A percentile compares a stretch with the other conserved stretches of the same genome.
These are phyloP conservation scores for Akanthomyces dipterigenus DNA, from an alignment of 2,329 filamentous ascomycete species.

Conservation along the genomic window DNA sequence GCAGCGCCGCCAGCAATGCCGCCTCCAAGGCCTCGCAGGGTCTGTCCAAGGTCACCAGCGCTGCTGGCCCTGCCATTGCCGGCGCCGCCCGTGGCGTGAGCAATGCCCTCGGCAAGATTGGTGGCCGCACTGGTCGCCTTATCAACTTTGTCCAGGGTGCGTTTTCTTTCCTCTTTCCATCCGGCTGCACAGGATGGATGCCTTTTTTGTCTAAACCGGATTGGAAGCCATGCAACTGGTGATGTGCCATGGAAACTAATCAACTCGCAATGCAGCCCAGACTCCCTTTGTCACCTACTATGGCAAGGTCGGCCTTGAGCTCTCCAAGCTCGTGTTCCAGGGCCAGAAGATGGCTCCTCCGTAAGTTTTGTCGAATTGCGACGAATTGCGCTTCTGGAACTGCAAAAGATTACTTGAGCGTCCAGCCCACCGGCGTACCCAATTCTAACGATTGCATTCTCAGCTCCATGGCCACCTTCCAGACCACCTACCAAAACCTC, in stretches of 20 bases:
- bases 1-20: conserved; percentile 35
- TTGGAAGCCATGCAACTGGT: not conserved
- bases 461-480: conserved; percentile 75
- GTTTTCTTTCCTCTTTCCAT: conserved; percentile 3
- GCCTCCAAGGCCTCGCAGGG: conserved; percentile 63
- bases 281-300: conserved; percentile 88
- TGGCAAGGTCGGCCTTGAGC: conserved; percentile 78
- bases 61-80: conserved; percentile 70
- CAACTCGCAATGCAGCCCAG: conserved; percentile 51
- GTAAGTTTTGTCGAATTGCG: conserved; percentile 51
- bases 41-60: conserved; percentile 71
- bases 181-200: not conserved
- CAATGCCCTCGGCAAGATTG: conserved; percentile 65
- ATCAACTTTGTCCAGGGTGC: conserved; percentile 83
- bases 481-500: conserved; percentile 74
- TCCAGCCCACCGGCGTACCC: not conserved
- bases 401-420: not conserved
- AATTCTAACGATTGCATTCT: conserved; percentile 2
- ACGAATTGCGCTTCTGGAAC: not conserved
- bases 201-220: no score
- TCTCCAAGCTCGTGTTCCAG: conserved; percentile 79
- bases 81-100: conserved; percentile 63
- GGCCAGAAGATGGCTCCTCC: conserved; percentile 90
- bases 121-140: conserved; percentile 74
- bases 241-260: not conserved